These are phyloP conservation scores for Monosporascus ibericus DNA, from an alignment of 2,329 filamentous ascomycete species.

Conservation along the genomic window DNA sequence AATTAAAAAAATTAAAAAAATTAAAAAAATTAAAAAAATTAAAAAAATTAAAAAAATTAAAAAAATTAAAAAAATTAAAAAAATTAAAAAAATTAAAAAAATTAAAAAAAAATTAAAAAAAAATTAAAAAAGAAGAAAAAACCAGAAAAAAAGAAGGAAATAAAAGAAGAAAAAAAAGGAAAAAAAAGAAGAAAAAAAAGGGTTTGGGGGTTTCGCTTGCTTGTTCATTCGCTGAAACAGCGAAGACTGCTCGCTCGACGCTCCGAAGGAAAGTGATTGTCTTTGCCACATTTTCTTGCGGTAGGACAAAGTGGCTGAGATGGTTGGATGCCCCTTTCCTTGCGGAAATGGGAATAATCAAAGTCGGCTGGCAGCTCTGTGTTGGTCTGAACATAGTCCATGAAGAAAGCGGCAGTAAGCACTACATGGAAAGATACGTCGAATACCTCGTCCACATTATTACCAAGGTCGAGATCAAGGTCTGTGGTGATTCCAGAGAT, in stretches of 20 bases:
- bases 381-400: slow-evolving; percentile 28
- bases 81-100: no score
- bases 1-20: no score
- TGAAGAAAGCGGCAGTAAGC: slow-evolving; percentile 55
- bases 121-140: no score
- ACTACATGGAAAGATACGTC: slow-evolving; percentile 58
- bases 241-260: slow-evolving; percentile 60
- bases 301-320: slow-evolving; percentile 61
- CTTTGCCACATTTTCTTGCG: slow-evolving; percentile 52
- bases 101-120: no score
- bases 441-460: slow-evolving; percentile 53
- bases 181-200: no score
- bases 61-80: no score
- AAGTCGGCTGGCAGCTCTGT: slow-evolving; percentile 45
- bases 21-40: no score
- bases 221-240: slow-evolving; percentile 69
- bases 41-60: no score
- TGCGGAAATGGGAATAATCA: slow-evolving; percentile 60
- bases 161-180: no score
- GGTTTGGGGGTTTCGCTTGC: no score
- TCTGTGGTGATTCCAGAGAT: slow-evolving; percentile 54
- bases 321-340: slow-evolving; percentile 38
- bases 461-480: slow-evolving; percentile 60
- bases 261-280: slow-evolving; percentile 55
- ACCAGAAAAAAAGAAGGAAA: no score